phyloP scores from a whole-genome alignment of 371 early-diverging fungal genomes.

The Smittium culicis region DNA sequence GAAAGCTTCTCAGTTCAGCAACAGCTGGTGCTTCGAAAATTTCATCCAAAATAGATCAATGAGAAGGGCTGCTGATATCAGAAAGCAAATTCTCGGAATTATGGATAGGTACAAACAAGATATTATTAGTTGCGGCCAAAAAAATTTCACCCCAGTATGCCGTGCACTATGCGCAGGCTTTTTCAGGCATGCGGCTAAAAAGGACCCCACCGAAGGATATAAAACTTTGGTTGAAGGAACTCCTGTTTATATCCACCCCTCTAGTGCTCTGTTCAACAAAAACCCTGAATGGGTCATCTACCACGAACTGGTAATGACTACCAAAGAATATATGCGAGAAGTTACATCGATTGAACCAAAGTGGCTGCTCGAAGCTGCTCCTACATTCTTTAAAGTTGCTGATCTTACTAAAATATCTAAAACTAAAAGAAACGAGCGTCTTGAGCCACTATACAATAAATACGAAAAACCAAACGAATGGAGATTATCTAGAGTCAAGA shows the following conservation, averaged over 20 bases:
- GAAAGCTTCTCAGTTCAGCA: slow-evolving; percentile 70
- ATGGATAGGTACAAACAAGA: slow-evolving; percentile 93
- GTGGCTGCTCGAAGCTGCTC: slow-evolving; percentile 94
- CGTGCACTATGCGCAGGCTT: slow-evolving; percentile 82
- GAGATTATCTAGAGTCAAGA: slow-evolving; percentile 65
- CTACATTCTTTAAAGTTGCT: slow-evolving; percentile 86
- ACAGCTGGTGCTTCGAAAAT: slow-evolving; percentile 93
- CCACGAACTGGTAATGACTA: slow-evolving; percentile 91
- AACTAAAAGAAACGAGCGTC: slow-evolving; percentile 80
- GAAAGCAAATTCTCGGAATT: slow-evolving; percentile 89
- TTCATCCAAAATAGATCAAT: slow-evolving; percentile 81
- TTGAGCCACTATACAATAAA: slow-evolving; percentile 85
- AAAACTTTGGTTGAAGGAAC: slow-evolving; percentile 92
- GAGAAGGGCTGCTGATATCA: slow-evolving; percentile 80
- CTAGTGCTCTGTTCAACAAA: slow-evolving; percentile 84
- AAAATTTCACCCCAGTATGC: slow-evolving; percentile 77
- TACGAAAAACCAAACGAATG: slow-evolving; percentile 82
- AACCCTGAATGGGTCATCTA: slow-evolving; percentile 97
- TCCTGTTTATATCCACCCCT: slow-evolving; percentile 93
- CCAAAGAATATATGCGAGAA: slow-evolving; percentile 96
- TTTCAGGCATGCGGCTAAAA: slow-evolving; percentile 92
- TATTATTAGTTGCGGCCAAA: slow-evolving; percentile 75
- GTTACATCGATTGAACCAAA: slow-evolving; percentile 91
- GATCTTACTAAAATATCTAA: slow-evolving; percentile 84
- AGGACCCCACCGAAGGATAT: slow-evolving; percentile 94